Conservation (phyloP, 306 rosid species). For the Trifolium fragiferum region DNA sequence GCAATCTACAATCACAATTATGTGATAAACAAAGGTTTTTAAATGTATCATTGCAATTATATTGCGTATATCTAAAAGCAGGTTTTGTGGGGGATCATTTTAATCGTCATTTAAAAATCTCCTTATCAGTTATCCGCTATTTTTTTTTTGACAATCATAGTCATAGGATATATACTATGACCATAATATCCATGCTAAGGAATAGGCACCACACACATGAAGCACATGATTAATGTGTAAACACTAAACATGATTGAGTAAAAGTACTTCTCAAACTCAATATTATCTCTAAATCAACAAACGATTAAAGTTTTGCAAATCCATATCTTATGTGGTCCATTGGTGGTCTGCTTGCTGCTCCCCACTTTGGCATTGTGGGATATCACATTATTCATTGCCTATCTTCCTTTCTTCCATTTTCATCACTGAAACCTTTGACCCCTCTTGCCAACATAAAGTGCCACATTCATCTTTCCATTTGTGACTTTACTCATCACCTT, state of each 20-base stretch:
- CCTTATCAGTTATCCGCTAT: too few species aligned
- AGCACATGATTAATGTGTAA: slow-evolving; percentile 22
- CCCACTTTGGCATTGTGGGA: slow-evolving; percentile 44
- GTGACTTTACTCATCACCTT: slow-evolving; percentile 31
- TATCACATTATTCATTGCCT: slow-evolving; percentile 32
- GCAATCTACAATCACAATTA: neutral
- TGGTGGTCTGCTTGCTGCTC: slow-evolving; percentile 51
- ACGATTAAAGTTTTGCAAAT: slow-evolving; percentile 4
- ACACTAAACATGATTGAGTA: slow-evolving; percentile 7
- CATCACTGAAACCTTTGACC: slow-evolving; percentile 45
- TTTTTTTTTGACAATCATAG: too few species aligned
- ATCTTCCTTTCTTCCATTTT: slow-evolving; percentile 17
- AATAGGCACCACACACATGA: too few species aligned
- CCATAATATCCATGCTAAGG: too few species aligned
- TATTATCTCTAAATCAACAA: neutral
- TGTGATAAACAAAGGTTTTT: neutral
- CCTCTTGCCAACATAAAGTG: slow-evolving; percentile 26
- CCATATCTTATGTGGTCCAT: slow-evolving; percentile 44
- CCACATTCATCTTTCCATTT: slow-evolving; percentile 33
- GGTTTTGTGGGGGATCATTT: neutral
- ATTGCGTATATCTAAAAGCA: neutral
- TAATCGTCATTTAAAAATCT: too few species aligned
- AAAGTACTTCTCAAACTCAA: slow-evolving; percentile 14
- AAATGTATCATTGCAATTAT: neutral
- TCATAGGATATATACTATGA: too few species aligned